A percentile compares a stretch with the other conserved stretches of the same genome.
Evolutionary conservation across 2,329 filamentous ascomycete species (phyloP).

Genomic region (Fusarium sp.): DNA sequence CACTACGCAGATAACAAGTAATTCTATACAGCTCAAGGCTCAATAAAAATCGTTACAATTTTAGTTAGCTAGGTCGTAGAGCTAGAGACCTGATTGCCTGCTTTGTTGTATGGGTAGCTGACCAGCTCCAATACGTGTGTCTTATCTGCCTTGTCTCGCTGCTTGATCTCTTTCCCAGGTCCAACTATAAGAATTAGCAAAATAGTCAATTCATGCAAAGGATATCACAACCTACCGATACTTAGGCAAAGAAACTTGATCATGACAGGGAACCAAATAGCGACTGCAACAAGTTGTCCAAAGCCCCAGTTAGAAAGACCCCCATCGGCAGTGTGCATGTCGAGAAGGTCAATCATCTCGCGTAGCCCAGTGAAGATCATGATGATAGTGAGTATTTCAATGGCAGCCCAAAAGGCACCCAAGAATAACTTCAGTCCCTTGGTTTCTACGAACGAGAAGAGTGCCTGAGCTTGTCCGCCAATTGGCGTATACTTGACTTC

Average conservation of each 20-base stretch:
- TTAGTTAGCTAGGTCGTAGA: fast-evolving
- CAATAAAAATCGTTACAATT: too few species aligned
- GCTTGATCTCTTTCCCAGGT: neutral
- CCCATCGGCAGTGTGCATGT: neutral
- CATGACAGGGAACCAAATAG: neutral
- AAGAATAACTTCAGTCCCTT: neutral
- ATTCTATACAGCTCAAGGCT: too few species aligned
- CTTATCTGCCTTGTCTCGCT: fast-evolving
- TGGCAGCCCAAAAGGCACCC: neutral
- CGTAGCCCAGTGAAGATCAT: neutral
- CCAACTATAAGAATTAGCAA: neutral
- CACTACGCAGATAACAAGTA: neutral
- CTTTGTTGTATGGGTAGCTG: neutral
- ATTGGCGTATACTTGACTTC: neutral
- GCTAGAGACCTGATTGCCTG: neutral
- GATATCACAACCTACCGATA: neutral
- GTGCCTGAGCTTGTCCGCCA: fast-evolving
- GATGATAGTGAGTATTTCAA: fast-evolving
- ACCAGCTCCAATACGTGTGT: neutral
- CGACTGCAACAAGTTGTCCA: constrained; percentile 11
- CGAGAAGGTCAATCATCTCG: neutral
- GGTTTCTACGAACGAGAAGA: neutral
- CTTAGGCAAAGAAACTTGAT: neutral
- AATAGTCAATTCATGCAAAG: fast-evolving
- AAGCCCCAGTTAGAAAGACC: neutral